Conservation (phyloP, 129 eudicot species). For the Lonicera japonica region DNA sequence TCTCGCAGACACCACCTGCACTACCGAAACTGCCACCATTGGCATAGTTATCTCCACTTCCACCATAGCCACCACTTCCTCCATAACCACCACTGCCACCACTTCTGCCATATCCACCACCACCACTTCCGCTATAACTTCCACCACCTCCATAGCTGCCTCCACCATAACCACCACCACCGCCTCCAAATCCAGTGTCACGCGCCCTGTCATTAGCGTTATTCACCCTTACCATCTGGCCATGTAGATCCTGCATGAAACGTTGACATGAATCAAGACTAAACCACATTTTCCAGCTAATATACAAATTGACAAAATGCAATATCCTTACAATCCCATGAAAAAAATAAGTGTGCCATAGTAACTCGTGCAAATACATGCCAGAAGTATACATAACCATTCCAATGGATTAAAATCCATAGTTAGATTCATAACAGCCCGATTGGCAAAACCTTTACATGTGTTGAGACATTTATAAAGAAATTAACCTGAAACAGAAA, state of each 20-base stretch:
- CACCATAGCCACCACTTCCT: no score
- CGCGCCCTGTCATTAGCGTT: constrained; percentile 69
- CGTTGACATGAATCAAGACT: neutral
- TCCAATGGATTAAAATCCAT: neutral
- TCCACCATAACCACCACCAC: constrained; percentile 5
- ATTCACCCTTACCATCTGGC: constrained; percentile 60
- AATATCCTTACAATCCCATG: no score
- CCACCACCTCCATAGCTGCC: neutral
- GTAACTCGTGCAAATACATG: no score
- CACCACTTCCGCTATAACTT: no score
- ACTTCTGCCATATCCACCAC: constrained; percentile 18
- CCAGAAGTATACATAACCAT: no score
- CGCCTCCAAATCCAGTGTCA: constrained; percentile 11
- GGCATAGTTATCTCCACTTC: constrained; percentile 12
- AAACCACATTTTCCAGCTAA: neutral
- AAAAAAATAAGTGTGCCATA: no score
- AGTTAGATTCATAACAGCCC: neutral
- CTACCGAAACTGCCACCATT: constrained; percentile 21
- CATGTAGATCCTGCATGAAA: constrained; percentile 65
- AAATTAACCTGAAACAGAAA: neutral
- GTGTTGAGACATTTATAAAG: neutral
- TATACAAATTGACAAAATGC: neutral
- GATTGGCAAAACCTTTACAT: neutral
- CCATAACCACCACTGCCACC: no score
- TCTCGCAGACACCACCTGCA: no score